A percentile compares a stretch with the other conserved stretches of the same genome.
phyloP scores from a whole-genome alignment of 2,329 filamentous ascomycete species.

The Epichloe sibirici region DNA sequence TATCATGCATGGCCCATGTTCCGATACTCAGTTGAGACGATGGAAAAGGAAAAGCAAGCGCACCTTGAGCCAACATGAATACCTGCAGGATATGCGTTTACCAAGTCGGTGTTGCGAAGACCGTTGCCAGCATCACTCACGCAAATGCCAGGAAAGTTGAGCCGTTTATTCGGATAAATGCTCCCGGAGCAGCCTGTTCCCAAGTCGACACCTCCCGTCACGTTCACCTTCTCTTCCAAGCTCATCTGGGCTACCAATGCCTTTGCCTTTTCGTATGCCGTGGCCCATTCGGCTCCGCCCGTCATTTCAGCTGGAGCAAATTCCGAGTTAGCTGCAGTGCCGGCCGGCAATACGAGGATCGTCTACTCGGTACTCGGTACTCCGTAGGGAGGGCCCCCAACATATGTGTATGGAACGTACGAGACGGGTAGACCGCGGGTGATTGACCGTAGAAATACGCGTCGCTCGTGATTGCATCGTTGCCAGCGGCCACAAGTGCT shows the following conservation, averaged over 20 bases:
- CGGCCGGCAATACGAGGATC: no score
- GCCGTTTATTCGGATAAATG: constrained; percentile 24
- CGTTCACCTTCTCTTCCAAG: constrained; percentile 63
- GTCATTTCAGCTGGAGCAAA: constrained; percentile 33
- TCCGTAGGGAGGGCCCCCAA: not conserved
- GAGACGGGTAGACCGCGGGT: constrained; percentile 38
- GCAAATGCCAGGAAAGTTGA: constrained; percentile 33
- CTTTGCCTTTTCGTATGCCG: constrained; percentile 54
- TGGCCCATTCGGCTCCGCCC: constrained; percentile 49
- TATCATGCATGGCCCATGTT: no score
- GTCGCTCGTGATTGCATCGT: constrained; percentile 25
- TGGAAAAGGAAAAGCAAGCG: not conserved
- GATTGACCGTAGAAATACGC: constrained; percentile 37
- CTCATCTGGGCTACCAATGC: constrained; percentile 61
- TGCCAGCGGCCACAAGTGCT: constrained; percentile 2
- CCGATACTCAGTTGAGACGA: not conserved
- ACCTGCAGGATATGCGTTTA: constrained; percentile 28
- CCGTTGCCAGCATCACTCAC: constrained; percentile 33
- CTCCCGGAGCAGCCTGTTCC: constrained; percentile 36
- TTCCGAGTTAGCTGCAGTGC: not conserved
- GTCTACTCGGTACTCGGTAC: no score
- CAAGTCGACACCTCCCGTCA: constrained; percentile 57
- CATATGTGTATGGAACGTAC: constrained; percentile 20
- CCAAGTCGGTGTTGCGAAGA: constrained; percentile 29
- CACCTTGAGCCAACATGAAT: constrained; percentile 28